Evolutionary conservation across 192 early-diverging fungal species (phyloP).

Genomic region (Umbelopsis sp.): DNA sequence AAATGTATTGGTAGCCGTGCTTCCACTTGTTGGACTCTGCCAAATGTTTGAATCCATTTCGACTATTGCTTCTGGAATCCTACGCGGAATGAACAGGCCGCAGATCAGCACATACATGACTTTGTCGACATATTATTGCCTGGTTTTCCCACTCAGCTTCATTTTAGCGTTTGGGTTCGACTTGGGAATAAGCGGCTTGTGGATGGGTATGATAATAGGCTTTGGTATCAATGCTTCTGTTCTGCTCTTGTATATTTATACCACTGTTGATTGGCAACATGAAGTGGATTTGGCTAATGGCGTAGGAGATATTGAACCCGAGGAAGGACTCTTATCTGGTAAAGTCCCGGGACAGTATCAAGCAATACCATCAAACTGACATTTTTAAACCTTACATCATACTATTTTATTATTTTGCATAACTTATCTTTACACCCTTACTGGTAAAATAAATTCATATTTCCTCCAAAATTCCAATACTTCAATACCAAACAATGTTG

Average conservation of each 20-base stretch:
- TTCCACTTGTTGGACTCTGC: slow-evolving; percentile 77
- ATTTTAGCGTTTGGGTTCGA: slow-evolving; percentile 50
- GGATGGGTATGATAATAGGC: slow-evolving; percentile 55
- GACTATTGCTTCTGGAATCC: slow-evolving; percentile 58
- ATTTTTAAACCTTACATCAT: no score
- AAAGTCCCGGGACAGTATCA: not conserved
- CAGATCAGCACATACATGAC: slow-evolving; percentile 56
- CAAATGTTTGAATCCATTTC: slow-evolving; percentile 69
- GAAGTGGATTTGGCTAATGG: not conserved
- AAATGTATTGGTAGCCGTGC: slow-evolving; percentile 59
- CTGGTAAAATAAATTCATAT: no score
- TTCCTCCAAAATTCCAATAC: no score
- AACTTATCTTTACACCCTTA: no score
- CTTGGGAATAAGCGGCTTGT: slow-evolving; percentile 60
- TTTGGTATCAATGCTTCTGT: not conserved
- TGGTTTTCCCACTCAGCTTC: slow-evolving; percentile 61
- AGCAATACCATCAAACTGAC: no score
- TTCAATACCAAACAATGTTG: no score
- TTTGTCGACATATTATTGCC: slow-evolving; percentile 58
- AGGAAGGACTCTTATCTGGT: not conserved
- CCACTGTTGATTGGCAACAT: not conserved
- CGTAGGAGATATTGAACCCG: not conserved
- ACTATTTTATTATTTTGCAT: no score
- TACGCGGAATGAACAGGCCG: slow-evolving; percentile 77
- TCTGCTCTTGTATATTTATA: not conserved